Conservation (phyloP, 495 filamentous ascomycete species). For the Penicillium canariense region DNA sequence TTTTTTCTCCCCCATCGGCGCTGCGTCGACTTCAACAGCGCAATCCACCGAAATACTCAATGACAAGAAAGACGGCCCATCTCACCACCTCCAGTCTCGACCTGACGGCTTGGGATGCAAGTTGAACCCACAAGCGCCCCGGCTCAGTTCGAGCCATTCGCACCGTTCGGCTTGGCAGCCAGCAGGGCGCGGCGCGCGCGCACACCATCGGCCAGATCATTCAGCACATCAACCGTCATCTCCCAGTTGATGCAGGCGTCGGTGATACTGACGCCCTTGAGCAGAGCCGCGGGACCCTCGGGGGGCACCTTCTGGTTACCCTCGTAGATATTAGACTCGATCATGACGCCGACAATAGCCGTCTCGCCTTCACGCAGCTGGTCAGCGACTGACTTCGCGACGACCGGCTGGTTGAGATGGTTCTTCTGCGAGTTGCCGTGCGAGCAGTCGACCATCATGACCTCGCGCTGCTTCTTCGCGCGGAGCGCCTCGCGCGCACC, state of each 20-base stretch:
- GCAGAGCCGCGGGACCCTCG: slow-evolving; percentile 73
- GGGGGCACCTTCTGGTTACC: slow-evolving; percentile 90
- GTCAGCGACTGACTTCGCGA: slow-evolving; percentile 75
- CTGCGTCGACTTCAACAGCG: neutral
- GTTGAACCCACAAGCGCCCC: neutral
- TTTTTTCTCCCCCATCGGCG: neutral
- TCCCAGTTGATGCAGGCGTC: slow-evolving; percentile 98
- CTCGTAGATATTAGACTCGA: slow-evolving; percentile 96
- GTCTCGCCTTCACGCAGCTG: slow-evolving; percentile 86
- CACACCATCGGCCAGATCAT: slow-evolving; percentile 83
- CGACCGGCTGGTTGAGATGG: slow-evolving; percentile 85
- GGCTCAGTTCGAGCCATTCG: slow-evolving; percentile 33
- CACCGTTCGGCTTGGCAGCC: slow-evolving; percentile 28
- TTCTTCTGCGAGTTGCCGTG: slow-evolving; percentile 73
- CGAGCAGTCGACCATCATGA: slow-evolving; percentile 98
- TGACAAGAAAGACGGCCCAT: slow-evolving; percentile 3
- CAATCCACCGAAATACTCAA: neutral
- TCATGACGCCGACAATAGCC: slow-evolving; percentile 94
- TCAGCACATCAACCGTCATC: slow-evolving; percentile 77
- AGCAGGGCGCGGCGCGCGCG: slow-evolving; percentile 60
- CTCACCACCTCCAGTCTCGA: too few species aligned
- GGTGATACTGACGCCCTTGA: slow-evolving; percentile 94
- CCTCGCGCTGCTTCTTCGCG: slow-evolving; percentile 82
- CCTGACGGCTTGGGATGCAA: too few species aligned
- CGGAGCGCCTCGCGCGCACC: slow-evolving; percentile 72